Evolutionary conservation across 805 yeast genomes (phyloP), one percentile per base, ranked within the genome.

Genomic region (Candida vartiovaarae): DNA sequence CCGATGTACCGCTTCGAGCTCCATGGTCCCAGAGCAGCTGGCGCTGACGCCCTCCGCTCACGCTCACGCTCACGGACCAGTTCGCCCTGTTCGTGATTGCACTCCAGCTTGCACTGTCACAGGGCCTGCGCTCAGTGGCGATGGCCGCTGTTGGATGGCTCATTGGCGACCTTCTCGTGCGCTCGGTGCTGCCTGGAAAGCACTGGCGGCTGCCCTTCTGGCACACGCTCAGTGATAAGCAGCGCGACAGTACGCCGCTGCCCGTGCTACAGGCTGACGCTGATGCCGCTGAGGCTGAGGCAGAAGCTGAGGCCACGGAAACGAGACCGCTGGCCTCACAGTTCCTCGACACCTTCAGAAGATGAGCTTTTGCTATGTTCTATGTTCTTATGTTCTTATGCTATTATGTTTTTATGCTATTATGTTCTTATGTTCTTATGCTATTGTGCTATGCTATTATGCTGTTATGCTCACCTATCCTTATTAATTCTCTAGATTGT

Each of bases 301-400:
- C 54, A 28, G 53, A 52, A 4, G 52, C 49, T 7, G 52, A 50
- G 15, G 51, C 53, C 23, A 46, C 55, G 3, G 62, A 59, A 39
- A 59, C 61, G 3, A 56, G 78, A 47, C 76, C 78, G 2, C 57
- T 74, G 44, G 67, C 76, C 5, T 64, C 69, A 27, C 76, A 72
- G 51, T 70, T 74, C 42, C 52, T 74, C 36, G 75, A 73, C 56
- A 67, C 74, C 2, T 72, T 74, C 44, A 62, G 73, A 53, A 58
- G 68, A 11, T 67, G 50, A 49, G 9, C 5, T n/a, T 23, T 20
- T 15, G 9, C 20, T 15, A 15, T 15, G 20, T 15, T 15, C 20
- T 15, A 15, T 15, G 20, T 15, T 15, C 20, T 15, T 15, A 15
- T 15, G 20, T 15, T 15, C 20, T 15, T 15, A 15, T 15, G 20